phyloP scores from a whole-genome alignment of 225 moss, liverwort and hornwort species.

The Marchantia paleacea region DNA sequence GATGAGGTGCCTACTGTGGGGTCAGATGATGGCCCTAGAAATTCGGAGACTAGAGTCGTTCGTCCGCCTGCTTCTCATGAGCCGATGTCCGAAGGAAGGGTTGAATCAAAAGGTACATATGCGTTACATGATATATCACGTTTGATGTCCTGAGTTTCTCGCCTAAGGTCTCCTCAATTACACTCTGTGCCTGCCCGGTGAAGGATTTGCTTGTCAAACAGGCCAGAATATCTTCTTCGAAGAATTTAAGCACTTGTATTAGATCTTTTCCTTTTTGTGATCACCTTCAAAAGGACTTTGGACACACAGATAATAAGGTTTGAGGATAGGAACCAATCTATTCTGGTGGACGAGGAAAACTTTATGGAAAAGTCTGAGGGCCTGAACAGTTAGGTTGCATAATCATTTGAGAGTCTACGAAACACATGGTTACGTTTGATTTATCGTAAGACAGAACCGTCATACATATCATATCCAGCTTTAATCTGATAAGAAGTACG shows the following conservation, averaged over 20 bases:
- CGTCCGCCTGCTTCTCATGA: neutral
- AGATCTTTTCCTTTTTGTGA: no score
- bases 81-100: neutral
- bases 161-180: neutral
- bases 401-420: no score
- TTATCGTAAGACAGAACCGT: no score
- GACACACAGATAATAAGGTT: no score
- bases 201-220: neutral
- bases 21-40: constrained; percentile 6
- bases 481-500: no score
- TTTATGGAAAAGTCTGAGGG: neutral
- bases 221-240: neutral
- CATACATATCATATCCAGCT: no score
- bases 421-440: no score
- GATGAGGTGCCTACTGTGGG: constrained; percentile 8
- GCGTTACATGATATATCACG: neutral
- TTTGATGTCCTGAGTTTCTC: neutral
- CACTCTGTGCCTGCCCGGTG: neutral
- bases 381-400: no score
- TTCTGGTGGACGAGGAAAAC: no score
- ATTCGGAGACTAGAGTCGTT: neutral
- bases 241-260: neutral
- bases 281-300: no score
- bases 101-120: neutral
- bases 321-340: no score